Conservation (phyloP, 2,329 filamentous ascomycete genomes). For the Penicillium verrucosum region DNA sequence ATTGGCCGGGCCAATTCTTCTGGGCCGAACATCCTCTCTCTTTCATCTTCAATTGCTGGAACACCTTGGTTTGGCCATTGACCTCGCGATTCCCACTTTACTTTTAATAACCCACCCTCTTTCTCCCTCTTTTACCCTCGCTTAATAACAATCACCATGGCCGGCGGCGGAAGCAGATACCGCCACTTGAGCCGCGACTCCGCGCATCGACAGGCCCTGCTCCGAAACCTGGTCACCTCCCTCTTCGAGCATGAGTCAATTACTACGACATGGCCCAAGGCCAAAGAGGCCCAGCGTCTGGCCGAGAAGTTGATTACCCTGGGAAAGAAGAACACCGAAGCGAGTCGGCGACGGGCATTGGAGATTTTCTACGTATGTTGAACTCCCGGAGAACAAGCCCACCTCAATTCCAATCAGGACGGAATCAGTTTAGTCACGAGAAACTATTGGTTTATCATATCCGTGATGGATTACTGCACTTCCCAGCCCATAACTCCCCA, state of each 20-base stretch:
- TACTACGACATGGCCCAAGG: constrained; percentile 91
- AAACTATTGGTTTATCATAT: neutral
- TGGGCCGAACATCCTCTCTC: constrained; percentile 13
- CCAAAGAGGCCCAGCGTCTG: constrained; percentile 90
- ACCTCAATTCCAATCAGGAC: neutral
- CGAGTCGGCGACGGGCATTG: constrained; percentile 69
- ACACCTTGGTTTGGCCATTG: neutral
- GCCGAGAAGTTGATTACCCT: constrained; percentile 93
- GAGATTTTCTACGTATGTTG: constrained; percentile 77
- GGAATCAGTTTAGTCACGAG: neutral
- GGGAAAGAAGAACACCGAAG: constrained; percentile 88
- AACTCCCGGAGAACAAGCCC: neutral
- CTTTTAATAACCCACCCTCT: neutral
- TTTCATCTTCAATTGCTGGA: neutral
- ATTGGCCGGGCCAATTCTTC: constrained; percentile 40
- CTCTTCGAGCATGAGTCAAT: constrained; percentile 92
- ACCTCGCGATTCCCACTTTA: constrained; percentile 7
- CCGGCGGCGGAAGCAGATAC: constrained; percentile 81
- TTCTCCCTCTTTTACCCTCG: neutral
- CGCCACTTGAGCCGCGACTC: constrained; percentile 83
- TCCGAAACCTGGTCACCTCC: constrained; percentile 93
- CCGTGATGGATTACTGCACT: neutral
- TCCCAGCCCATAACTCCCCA: neutral
- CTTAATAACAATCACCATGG: constrained; percentile 56
- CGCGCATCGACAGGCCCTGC: constrained; percentile 82